A percentile compares a stretch with the other conserved stretches of the same genome.
These are phyloP conservation scores for Lactarius hatsudake DNA, from an alignment of 768 basidiomycete species.

Conservation along the genomic window DNA sequence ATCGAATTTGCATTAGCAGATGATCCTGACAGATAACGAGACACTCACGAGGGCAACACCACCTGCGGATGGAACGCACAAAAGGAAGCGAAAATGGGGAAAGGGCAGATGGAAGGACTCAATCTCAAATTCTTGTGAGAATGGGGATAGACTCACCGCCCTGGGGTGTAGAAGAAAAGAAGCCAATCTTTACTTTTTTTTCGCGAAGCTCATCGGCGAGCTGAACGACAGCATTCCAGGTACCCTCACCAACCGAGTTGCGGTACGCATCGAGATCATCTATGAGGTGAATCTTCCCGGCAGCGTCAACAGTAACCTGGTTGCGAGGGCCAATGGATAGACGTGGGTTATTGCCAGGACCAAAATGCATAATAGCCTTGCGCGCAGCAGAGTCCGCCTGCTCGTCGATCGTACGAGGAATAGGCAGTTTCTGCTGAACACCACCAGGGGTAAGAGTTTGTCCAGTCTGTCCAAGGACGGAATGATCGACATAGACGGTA, in stretches of 20 bases:
- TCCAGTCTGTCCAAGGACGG: constrained; percentile 43
- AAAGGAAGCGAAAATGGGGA: constrained; percentile 25
- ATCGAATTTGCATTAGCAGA: constrained; percentile 12
- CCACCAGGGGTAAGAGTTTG: constrained; percentile 42
- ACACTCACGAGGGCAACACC: constrained; percentile 85
- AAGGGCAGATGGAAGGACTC: constrained; percentile 22
- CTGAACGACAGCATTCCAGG: constrained; percentile 80
- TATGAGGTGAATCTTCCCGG: constrained; percentile 79
- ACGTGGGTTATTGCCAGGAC: constrained; percentile 80
- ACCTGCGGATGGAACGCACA: constrained; percentile 44
- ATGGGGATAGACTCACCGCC: constrained; percentile 55
- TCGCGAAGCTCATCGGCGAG: constrained; percentile 82
- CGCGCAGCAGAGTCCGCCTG: constrained; percentile 86
- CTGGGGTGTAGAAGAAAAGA: constrained; percentile 95
- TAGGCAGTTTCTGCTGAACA: constrained; percentile 59
- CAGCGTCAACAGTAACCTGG: constrained; percentile 85
- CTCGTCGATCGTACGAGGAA: constrained; percentile 75
- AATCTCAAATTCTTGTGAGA: constrained; percentile 28
- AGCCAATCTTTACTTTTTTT: constrained; percentile 85
- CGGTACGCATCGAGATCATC: constrained; percentile 79
- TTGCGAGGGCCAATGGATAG: constrained; percentile 80
- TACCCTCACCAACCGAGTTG: constrained; percentile 65
- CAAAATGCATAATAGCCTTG: constrained; percentile 80
- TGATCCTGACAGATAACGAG: constrained; percentile 23
- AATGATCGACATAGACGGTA: constrained; percentile 59